Evolutionary conservation across 495 filamentous ascomycete species (phyloP).

Genomic region (Aspergillus egyptiacus): DNA sequence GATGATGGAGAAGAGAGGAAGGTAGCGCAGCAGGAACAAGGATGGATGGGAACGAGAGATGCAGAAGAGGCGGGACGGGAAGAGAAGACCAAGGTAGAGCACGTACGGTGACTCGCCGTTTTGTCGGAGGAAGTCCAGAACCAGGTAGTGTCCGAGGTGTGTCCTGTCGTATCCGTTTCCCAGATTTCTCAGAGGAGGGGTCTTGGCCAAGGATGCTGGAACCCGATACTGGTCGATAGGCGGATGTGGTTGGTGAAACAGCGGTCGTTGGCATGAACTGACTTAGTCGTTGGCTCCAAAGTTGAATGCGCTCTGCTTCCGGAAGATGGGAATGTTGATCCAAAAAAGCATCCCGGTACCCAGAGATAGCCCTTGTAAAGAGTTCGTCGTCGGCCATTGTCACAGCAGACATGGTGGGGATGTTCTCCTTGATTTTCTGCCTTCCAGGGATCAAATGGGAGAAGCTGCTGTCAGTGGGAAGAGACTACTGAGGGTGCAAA

Average conservation of each 20-base stretch:
- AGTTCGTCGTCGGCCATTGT: constrained; percentile 40
- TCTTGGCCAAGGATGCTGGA: constrained; percentile 20
- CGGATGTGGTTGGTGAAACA: constrained; percentile 15
- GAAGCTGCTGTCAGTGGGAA: constrained; percentile 29
- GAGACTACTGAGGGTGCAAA: constrained; percentile 3
- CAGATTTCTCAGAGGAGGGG: constrained; percentile 28
- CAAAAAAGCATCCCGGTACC: constrained; percentile 44
- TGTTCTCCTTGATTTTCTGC: constrained; percentile 13
- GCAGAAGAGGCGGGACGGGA: constrained; percentile 26
- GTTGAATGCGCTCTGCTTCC: constrained; percentile 39
- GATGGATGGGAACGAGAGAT: constrained; percentile 22
- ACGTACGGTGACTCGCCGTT: constrained; percentile 50
- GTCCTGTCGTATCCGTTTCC: constrained; percentile 44
- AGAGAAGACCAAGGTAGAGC: constrained; percentile 39
- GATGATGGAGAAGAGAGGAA: constrained; percentile 16
- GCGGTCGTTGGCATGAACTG: constrained; percentile 33
- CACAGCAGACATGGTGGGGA: constrained; percentile 30
- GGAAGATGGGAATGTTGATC: constrained; percentile 40
- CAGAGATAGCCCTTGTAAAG: constrained; percentile 42
- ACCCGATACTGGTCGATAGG: constrained; percentile 21
- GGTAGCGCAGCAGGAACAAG: constrained; percentile 21
- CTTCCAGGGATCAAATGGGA: constrained; percentile 6
- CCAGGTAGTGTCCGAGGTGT: constrained; percentile 40
- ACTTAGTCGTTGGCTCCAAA: constrained; percentile 39
- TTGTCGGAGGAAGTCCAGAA: constrained; percentile 39